A percentile compares a stretch with the other conserved stretches of the same genome.
Conservation (phyloP, 495 filamentous ascomycete species). For the Xylaria bambusicola region DNA sequence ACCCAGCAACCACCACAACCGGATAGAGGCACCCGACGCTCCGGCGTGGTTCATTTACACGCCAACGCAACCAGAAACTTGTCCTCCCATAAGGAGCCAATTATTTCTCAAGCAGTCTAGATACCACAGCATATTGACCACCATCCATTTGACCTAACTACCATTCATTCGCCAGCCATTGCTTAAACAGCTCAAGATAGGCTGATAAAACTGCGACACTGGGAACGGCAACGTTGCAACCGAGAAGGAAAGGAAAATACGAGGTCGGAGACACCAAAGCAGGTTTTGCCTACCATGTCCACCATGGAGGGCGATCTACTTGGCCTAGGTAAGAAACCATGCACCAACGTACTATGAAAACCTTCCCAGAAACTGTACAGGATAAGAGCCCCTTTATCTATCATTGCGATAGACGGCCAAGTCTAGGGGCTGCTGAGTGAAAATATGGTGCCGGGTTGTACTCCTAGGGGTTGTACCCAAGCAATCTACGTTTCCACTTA, state of each 20-base stretch:
- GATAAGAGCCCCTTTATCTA: slow-evolving; percentile 13
- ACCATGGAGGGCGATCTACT: slow-evolving; percentile 21
- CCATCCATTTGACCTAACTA: slow-evolving; percentile 3
- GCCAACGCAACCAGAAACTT: neutral
- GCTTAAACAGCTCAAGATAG: slow-evolving; percentile 1
- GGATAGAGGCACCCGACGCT: slow-evolving; percentile 14
- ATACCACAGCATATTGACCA: slow-evolving; percentile 15
- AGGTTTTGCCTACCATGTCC: slow-evolving; percentile 19
- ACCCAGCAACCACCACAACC: slow-evolving; percentile 4
- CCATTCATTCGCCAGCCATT: slow-evolving; percentile 13
- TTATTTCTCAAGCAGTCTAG: slow-evolving; percentile 11
- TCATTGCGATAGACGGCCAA: neutral
- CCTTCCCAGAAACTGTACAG: neutral
- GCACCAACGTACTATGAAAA: neutral
- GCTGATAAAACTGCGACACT: neutral
- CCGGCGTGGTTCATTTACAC: slow-evolving; percentile 11
- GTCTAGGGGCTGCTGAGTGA: slow-evolving; percentile 7
- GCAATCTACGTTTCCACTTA: slow-evolving; percentile 37
- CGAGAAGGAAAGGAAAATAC: slow-evolving; percentile 16
- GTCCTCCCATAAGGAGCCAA: slow-evolving; percentile 2
- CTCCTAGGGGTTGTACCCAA: slow-evolving; percentile 4
- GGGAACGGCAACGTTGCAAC: slow-evolving; percentile 15
- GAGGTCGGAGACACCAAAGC: slow-evolving; percentile 14
- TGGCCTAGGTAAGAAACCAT: slow-evolving; percentile 17
- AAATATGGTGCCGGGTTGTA: neutral